Base-by-base conservation (phyloP, 2,329 filamentous ascomycete genomes). In the Alternaria postmessia region DNA sequence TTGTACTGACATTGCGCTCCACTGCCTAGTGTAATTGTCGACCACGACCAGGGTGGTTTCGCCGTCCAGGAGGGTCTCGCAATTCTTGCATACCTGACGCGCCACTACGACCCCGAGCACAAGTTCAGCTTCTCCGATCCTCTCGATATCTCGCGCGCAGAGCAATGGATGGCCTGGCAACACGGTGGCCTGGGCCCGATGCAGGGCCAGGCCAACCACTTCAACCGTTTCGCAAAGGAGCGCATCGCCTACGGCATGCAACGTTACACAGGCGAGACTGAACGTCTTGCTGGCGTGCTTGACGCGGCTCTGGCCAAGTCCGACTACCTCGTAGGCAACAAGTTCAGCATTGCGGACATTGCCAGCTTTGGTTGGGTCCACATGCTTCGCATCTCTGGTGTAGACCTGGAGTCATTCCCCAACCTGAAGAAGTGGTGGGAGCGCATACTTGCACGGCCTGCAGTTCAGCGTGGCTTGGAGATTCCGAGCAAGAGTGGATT, bases 131-230 rank as follows among this genome's bases (percentile, higher is more conserved):
- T 83, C 75, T 75, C 72, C 22, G 82, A 85, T 34, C 76, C 80
- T 43, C 77, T 83, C 43, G 81, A 85, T 66, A 62, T 82, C 38
- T 79, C 78, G 7, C 71, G 79, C 39, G 81, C 80, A 41, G 85
- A 88, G 79, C 84, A 87, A 74, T 91, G 88, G 88, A 83, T 88
- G 63, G 84, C 85, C 39, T 91, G 87, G 87, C 81, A 82, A 69
- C 80, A 82, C 54, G 81, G 79, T 14, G 79, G 79, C 18, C 69
- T 81, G 4, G 80, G 78, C 52, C 76, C 77, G 1, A 80, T 81
- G 80, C 81, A 83, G 59, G 80, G 79, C 20, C 73, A 78, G 57
- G 76, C 76, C 18, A 78, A 78, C 65, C 75, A 79, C 55, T 79
- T 78, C 73, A 77, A 78, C 62, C 76, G 81, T 38, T 73, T 80